Percentiles rank a stretch among this genome's conserved stretches.
phyloP scores from a whole-genome alignment of 805 yeast species.

The Candida ipomoeae region DNA sequence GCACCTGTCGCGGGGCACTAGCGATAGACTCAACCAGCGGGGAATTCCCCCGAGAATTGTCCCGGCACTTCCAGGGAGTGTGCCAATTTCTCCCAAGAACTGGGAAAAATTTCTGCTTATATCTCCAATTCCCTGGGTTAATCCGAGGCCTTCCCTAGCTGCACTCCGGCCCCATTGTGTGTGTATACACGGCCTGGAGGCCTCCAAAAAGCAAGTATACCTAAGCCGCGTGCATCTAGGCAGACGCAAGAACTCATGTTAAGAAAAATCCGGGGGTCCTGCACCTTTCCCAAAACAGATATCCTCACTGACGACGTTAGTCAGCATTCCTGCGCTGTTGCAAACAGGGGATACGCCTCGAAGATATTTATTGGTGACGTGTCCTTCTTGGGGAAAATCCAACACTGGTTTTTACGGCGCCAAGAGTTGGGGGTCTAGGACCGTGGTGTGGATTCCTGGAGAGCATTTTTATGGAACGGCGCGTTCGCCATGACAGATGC shows the following conservation, averaged over 20 bases:
- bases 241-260: not conserved
- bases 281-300: not conserved
- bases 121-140: not conserved
- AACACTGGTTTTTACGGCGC: too few species aligned
- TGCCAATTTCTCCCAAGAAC: not conserved
- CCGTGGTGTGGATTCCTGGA: not conserved
- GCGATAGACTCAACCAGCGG: not conserved
- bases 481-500: not conserved
- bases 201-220: not conserved
- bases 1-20: slow-evolving; percentile 2
- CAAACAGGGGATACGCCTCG: too few species aligned
- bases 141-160: too few species aligned
- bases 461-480: not conserved
- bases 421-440: too few species aligned
- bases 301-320: not conserved
- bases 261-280: not conserved
- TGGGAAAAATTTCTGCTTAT: not conserved
- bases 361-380: not conserved
- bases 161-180: too few species aligned
- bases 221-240: not conserved
- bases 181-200: too few species aligned
- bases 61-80: not conserved
- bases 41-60: slow-evolving; percentile 1
- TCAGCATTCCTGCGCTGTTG: not conserved
- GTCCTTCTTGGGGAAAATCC: too few species aligned